phyloP scores from a whole-genome alignment of 805 yeast genomes.

The Lachancea meyersii region DNA sequence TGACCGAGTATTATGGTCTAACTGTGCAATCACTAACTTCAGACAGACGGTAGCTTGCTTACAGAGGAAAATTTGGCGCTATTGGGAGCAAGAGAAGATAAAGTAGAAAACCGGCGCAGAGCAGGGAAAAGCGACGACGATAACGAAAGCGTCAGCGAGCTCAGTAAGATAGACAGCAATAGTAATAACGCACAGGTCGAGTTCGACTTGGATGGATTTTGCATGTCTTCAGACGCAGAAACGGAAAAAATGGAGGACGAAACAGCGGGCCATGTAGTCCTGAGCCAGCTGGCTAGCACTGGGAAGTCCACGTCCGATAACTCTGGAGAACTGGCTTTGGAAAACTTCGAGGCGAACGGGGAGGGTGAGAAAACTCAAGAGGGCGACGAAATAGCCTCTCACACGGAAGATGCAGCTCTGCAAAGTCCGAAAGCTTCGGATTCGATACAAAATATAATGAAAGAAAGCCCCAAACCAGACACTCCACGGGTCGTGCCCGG shows the following conservation, averaged over 20 bases:
- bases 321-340: not conserved
- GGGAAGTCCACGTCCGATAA: not conserved
- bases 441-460: no score
- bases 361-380: no score
- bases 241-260: conserved; percentile 73
- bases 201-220: conserved; percentile 36
- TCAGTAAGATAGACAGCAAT: conserved; percentile 24
- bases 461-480: no score
- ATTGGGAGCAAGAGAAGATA: not conserved
- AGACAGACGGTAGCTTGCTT: conserved; percentile 2
- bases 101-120: not conserved
- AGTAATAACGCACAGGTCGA: conserved; percentile 27
- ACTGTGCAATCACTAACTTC: not conserved
- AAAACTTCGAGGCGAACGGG: not conserved
- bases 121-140: conserved; percentile 3
- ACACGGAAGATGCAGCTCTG: not conserved
- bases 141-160: conserved; percentile 14
- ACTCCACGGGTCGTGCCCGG: not conserved
- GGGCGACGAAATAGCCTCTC: no score
- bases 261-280: conserved; percentile 3
- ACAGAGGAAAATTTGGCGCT: conserved; percentile 10
- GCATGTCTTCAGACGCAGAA: conserved; percentile 68
- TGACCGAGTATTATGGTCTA: not conserved
- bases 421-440: no score
- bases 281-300: conserved; percentile 3